Evolutionary conservation across 2,329 filamentous ascomycete species (phyloP).

Genomic region (Paracoccidioides lutzii): DNA sequence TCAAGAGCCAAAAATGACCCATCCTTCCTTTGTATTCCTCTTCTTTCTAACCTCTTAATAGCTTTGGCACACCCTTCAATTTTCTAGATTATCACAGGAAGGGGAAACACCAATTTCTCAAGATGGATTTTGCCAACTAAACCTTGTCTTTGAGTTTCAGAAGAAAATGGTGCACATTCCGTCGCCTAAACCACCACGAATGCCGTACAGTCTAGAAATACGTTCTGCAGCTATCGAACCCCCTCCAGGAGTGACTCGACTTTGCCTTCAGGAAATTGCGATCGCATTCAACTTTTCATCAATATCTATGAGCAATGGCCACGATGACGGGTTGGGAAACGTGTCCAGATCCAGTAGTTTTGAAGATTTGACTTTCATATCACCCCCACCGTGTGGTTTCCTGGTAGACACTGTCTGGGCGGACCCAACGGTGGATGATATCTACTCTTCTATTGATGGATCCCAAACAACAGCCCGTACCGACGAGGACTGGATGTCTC

Average conservation of each 20-base stretch:
- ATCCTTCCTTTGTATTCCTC: not conserved
- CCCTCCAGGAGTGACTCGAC: constrained; percentile 5
- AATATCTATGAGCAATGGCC: not conserved
- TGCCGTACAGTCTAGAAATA: constrained; percentile 2
- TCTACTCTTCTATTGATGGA: not conserved
- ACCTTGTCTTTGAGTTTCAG: constrained; percentile 6
- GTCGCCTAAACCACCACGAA: not conserved
- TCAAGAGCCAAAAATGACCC: constrained; percentile 15
- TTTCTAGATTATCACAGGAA: not conserved
- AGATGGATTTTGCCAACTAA: not conserved
- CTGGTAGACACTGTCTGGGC: not conserved
- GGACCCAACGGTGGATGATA: not conserved
- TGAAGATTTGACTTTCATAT: not conserved
- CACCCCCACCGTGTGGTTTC: not conserved
- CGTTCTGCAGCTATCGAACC: constrained; percentile 4
- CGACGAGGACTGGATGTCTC: constrained; percentile 2
- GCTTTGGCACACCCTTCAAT: not conserved
- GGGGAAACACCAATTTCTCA: not conserved
- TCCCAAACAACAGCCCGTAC: not conserved
- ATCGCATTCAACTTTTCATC: constrained; percentile 5
- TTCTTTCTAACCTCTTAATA: not conserved
- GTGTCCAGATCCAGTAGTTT: not conserved
- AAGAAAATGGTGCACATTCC: not conserved
- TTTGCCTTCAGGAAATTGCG: constrained; percentile 5
- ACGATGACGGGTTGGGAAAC: not conserved